Evolutionary conservation across 2,329 filamentous ascomycete genomes (phyloP), one percentile per base, ranked within the genome.

Genomic region (Aspergillus viridinutans): DNA sequence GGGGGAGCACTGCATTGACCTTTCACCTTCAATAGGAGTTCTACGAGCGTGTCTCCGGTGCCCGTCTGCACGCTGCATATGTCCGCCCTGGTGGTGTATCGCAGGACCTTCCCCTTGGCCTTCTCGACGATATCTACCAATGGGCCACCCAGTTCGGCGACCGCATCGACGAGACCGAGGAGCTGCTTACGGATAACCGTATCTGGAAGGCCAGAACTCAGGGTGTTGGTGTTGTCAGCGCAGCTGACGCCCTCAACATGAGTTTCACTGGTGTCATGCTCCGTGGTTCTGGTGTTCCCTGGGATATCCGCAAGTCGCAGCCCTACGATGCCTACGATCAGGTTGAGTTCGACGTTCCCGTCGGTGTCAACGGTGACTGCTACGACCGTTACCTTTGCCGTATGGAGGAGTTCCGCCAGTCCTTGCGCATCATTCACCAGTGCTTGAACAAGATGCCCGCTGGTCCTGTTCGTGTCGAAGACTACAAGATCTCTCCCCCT

Each of bases 351-450:
- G 94, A 99, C 70, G 90, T 99, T 2, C 94, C 95, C 38, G 94
- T 99, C 42, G 94, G 94, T 69, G 84, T 92, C 67, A 96, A 97
- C 73, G 94, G 94, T 66, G 94, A 99, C 82, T 99, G 94, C 84
- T 99, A 99, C 80, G 94, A 99, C 79, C 89, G 94, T 70, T 99
- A 99, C 74, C 85, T 99, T 62, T 97, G 92, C 86, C 90, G 94
- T 70, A 99, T 99, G 93, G 93, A 97, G 78, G 94, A 99, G 80
- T 99, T 99, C 86, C 87, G 94, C 65, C 95, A 99, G 79, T 96
- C 91, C 25, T 88, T 99, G 60, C 90, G 94, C 70, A 99, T 99
- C 77, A 97, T 99, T 73, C 88, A 96, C 83, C 95, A 99, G 79
- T 99, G 95, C 78, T 81, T 99, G 68, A 97, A 99, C 84, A 91